Percentiles rank a stretch among this genome's conserved stretches.
Conservation (phyloP, 441 rosid genomes). For the Croton setiger region DNA sequence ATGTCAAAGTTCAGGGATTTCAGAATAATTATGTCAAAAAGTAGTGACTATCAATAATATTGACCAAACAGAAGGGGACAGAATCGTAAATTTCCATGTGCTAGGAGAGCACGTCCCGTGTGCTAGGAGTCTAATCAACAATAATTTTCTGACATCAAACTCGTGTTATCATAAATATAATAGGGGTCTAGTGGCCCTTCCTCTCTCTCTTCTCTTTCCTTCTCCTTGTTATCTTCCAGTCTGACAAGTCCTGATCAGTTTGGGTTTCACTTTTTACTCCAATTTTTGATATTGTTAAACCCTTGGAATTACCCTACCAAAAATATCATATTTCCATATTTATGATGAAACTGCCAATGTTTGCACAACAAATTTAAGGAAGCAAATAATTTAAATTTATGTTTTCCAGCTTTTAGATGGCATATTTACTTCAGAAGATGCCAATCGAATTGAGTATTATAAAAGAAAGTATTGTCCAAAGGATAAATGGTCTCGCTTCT, state of each 20-base stretch:
- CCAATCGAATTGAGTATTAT: conserved; percentile 42
- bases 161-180: no score
- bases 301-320: not conserved
- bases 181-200: no score
- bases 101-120: not conserved
- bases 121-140: not conserved
- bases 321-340: not conserved
- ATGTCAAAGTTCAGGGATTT: no score
- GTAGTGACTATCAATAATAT: no score
- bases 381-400: not conserved
- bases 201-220: no score
- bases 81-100: not conserved
- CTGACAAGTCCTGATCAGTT: not conserved
- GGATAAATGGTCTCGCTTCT: conserved; percentile 67
- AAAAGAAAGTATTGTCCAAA: conserved; percentile 69
- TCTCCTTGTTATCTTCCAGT: no score
- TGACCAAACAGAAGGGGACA: no score
- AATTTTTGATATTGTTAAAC: not conserved
- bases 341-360: conserved; percentile 11
- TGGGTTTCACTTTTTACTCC: not conserved
- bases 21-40: no score
- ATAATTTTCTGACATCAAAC: not conserved
- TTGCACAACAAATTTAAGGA: not conserved
- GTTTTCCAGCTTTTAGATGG: conserved; percentile 69
- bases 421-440: conserved; percentile 50